phyloP scores from a whole-genome alignment of 2,329 filamentous ascomycete species.

The Penicillium oxalicum region DNA sequence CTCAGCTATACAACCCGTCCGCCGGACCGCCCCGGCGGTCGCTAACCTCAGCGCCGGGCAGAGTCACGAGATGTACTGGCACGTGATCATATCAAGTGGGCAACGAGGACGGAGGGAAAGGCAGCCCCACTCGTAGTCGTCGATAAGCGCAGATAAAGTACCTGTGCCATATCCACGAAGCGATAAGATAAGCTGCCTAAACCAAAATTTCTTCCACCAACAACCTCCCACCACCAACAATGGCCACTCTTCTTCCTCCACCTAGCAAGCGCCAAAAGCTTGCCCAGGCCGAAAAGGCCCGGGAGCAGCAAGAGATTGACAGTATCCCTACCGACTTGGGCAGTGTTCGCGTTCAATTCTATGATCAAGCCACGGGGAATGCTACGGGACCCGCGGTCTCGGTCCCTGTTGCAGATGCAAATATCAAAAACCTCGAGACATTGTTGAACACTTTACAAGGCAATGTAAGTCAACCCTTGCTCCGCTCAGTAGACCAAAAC shows the following conservation, averaged over 20 bases:
- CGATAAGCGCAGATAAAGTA: too few relatives aligned
- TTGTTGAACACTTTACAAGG: slow-evolving; percentile 79
- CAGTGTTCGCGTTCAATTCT: slow-evolving; percentile 78
- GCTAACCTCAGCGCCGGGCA: background rate
- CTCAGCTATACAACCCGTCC: background rate
- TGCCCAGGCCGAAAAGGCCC: slow-evolving; percentile 64
- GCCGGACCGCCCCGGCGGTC: too few relatives aligned
- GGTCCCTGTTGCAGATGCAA: slow-evolving; percentile 77
- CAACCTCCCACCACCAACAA: slow-evolving; percentile 31
- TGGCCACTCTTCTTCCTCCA: slow-evolving; percentile 78
- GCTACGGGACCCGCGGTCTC: slow-evolving; percentile 65
- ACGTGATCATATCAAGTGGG: too few relatives aligned
- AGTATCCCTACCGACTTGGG: slow-evolving; percentile 62
- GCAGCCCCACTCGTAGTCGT: too few relatives aligned
- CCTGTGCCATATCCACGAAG: background rate
- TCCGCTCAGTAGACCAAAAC: too few relatives aligned
- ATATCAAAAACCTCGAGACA: slow-evolving; percentile 81
- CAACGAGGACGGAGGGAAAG: too few relatives aligned
- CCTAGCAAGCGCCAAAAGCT: slow-evolving; percentile 82
- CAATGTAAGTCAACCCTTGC: slow-evolving; percentile 48
- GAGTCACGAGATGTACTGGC: too few relatives aligned
- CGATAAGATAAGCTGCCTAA: slow-evolving; percentile 20
- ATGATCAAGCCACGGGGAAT: slow-evolving; percentile 67
- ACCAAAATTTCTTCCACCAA: slow-evolving; percentile 13
- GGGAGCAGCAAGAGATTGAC: slow-evolving; percentile 69